phyloP scores from a whole-genome alignment of 2,329 filamentous ascomycete species.

The Decorospora gaudefroyi region DNA sequence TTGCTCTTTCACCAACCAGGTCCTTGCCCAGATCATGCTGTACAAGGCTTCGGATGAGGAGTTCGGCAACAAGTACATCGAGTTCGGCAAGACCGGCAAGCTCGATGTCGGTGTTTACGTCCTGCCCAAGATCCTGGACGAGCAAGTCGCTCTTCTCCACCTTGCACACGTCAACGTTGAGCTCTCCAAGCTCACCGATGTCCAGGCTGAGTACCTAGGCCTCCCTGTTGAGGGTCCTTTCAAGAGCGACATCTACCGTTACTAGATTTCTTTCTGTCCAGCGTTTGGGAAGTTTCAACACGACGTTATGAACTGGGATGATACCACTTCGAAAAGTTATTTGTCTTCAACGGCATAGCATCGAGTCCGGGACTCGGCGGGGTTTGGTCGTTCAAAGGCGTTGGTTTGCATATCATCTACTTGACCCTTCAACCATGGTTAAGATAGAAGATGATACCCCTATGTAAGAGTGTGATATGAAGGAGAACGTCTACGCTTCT shows the following conservation, averaged over 20 bases:
- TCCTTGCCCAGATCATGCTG: slow-evolving; percentile 97
- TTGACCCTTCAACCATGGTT: slow-evolving; percentile 49
- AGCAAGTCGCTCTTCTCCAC: slow-evolving; percentile 96
- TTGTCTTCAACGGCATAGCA: slow-evolving; percentile 66
- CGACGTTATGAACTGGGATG: slow-evolving; percentile 63
- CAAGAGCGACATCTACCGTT: slow-evolving; percentile 86
- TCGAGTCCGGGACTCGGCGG: slow-evolving; percentile 38
- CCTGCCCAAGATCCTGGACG: slow-evolving; percentile 97
- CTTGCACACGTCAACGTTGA: slow-evolving; percentile 92
- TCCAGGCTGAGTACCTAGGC: slow-evolving; percentile 94
- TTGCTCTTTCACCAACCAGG: slow-evolving; percentile 99
- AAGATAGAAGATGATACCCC: slow-evolving; percentile 37
- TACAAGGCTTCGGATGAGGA: slow-evolving; percentile 88
- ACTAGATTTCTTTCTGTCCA: slow-evolving; percentile 45
- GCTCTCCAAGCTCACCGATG: slow-evolving; percentile 80
- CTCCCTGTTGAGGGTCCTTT: slow-evolving; percentile 84
- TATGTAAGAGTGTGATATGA: slow-evolving; percentile 36
- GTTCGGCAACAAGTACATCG: slow-evolving; percentile 92
- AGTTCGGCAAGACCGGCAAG: slow-evolving; percentile 92
- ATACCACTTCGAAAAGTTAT: slow-evolving; percentile 60
- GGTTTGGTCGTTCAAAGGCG: slow-evolving; percentile 43
- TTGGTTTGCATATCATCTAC: slow-evolving; percentile 45
- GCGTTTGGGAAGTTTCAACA: slow-evolving; percentile 55
- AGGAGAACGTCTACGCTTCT: slow-evolving; percentile 22
- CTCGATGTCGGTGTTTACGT: slow-evolving; percentile 93